Evolutionary conservation across 176 grass and related monocot genomes (phyloP), one percentile per base, ranked within the genome.

Genomic region (Eragrostis curvula): DNA sequence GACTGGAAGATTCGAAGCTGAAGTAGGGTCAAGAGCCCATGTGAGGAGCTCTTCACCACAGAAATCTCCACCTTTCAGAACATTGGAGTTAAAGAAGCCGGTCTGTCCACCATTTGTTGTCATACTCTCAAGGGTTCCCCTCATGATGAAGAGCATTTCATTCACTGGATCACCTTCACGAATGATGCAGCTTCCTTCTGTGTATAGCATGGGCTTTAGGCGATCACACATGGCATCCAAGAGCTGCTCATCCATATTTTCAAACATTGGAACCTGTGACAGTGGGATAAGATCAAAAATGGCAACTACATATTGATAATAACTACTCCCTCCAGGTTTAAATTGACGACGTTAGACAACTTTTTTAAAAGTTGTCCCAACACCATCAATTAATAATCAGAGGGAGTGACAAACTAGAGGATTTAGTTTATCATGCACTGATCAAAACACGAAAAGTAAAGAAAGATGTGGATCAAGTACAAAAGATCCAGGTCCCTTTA

Each of bases 131-230:
- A 98, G 79, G 28, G 89, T 86, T 80, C 96, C 96, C 79, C 92
- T 81, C 96, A 98, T 98, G 79, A 98, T 82, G 29, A 98, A 98
- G 70, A 98, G 88, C 92, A 98, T 98, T 83, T 95, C 89, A 75
- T 90, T 95, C 71, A 98, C 96, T 58, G 92, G 92, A 49, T 95
- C 92, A 77, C 92, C 96, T 88, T 98, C 96, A 8, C 89, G 79
- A 40, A 91, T 81, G 49, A 98, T 93, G 84, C 83, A 95, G 79
- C 96, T 95, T 46, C 40, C 78, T 74, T 98, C 85, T 25, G 96
- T 98, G 73, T 91, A 98, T 24, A 98, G 66, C 79, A 92, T 86
- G 20, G 92, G 92, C 85, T 90, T 91, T 59, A 98, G 84, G 66
- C 90, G 86, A 77, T 98, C 92, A 85, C 90, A 95, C 90, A 95